phyloP scores from a whole-genome alignment of 805 yeast species.

The Myxozyma neotropica region DNA sequence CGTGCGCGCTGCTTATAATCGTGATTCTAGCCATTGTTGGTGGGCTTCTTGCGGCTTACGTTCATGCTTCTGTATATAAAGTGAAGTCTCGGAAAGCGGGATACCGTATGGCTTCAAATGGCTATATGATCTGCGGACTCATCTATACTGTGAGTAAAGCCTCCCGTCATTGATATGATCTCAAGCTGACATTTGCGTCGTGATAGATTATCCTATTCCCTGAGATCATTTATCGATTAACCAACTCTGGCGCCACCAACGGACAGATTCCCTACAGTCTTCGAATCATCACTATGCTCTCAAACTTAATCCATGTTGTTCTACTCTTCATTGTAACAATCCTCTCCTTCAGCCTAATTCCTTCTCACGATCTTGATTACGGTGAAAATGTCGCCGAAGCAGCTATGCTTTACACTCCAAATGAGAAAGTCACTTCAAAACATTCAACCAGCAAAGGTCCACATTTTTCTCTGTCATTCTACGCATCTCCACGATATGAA shows the following conservation, averaged over 20 bases:
- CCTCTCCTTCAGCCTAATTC: conserved; percentile 9
- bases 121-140: conserved; percentile 7
- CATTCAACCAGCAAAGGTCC: background rate
- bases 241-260: background rate
- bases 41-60: conserved; percentile 7
- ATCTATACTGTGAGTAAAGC: conserved; percentile 8
- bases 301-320: conserved; percentile 13
- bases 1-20: background rate
- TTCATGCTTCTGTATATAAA: background rate
- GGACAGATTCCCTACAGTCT: conserved; percentile 3
- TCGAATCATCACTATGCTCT: conserved; percentile 7
- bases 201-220: conserved; percentile 14
- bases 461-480: conserved; percentile 23
- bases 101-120: conserved; percentile 6
- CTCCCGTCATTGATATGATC: background rate
- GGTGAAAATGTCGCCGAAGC: background rate
- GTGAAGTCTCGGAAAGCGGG: conserved; percentile 8
- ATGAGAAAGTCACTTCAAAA: background rate
- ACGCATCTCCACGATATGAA: conserved; percentile 31
- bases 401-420: background rate
- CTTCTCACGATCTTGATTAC: conserved; percentile 1
- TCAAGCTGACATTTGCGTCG: no score
- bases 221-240: conserved; percentile 13
- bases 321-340: conserved; percentile 18
- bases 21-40: conserved; percentile 1